A percentile compares a stretch with the other conserved stretches of the same genome.
These are phyloP conservation scores for Musa acuminata DNA, from an alignment of 176 grass and related monocot genomes.

Conservation along the genomic window DNA sequence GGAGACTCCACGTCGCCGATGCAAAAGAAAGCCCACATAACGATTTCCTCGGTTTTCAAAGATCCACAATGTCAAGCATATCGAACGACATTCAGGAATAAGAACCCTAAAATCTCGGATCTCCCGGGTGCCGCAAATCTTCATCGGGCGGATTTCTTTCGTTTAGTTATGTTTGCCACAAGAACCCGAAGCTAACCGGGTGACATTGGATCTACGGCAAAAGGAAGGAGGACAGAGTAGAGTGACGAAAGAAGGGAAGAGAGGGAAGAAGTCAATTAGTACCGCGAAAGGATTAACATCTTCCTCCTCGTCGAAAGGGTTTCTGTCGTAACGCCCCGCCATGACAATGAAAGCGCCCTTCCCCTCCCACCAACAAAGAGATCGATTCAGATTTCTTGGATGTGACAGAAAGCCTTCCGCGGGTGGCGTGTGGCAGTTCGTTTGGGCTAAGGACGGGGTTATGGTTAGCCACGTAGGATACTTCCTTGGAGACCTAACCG, in stretches of 20 bases:
- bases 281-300: constrained; percentile 14
- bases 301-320: constrained; percentile 13
- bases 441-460: too few species aligned
- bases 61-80: neutral
- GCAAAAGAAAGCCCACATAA: too few species aligned
- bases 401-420: too few species aligned
- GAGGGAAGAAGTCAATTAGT: neutral
- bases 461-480: too few species aligned
- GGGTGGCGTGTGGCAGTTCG: too few species aligned
- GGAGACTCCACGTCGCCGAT: too few species aligned
- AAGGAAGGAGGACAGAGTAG: neutral
- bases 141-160: neutral
- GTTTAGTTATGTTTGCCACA: too few species aligned
- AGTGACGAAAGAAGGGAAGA: neutral
- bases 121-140: neutral
- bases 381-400: too few species aligned
- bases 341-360: neutral
- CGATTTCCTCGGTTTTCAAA: neutral
- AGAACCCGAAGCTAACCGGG: neutral
- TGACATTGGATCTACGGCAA: neutral
- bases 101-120: neutral
- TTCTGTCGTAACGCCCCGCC: constrained; percentile 7
- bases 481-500: too few species aligned
- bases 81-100: neutral
- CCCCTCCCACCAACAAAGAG: too few species aligned